These are phyloP conservation scores for Rubus parviflorus DNA, from an alignment of 306 rosid species.

Conservation along the genomic window DNA sequence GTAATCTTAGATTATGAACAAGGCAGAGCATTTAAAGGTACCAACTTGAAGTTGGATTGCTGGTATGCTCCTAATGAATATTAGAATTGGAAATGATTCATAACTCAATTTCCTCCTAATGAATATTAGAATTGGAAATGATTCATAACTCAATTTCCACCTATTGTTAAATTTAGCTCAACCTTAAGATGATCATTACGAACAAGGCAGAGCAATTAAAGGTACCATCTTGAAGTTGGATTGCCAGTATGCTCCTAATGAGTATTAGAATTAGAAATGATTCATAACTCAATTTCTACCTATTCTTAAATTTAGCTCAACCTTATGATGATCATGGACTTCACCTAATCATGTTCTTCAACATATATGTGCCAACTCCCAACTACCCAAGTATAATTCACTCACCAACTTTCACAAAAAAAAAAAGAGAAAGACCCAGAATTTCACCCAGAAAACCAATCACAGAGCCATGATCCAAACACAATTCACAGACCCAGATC, in stretches of 20 bases:
- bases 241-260: background rate
- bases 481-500: conserved; percentile 9
- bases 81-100: background rate
- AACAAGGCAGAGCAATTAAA: conserved; percentile 4
- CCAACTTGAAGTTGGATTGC: conserved; percentile 1
- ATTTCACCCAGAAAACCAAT: background rate
- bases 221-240: background rate
- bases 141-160: background rate
- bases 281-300: background rate
- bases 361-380: background rate
- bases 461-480: background rate
- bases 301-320: background rate
- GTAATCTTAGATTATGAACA: background rate
- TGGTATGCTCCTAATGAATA: background rate
- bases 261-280: background rate
- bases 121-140: background rate
- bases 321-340: background rate
- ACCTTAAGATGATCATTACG: background rate
- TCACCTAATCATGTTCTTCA: background rate
- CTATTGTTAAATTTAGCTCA: background rate
- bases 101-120: background rate
- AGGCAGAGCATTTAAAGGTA: background rate
- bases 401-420: background rate
- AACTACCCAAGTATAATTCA: background rate
- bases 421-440: background rate